Evolutionary conservation across 345 rosid species (phyloP).

Genomic region (Physaria fendleri): DNA sequence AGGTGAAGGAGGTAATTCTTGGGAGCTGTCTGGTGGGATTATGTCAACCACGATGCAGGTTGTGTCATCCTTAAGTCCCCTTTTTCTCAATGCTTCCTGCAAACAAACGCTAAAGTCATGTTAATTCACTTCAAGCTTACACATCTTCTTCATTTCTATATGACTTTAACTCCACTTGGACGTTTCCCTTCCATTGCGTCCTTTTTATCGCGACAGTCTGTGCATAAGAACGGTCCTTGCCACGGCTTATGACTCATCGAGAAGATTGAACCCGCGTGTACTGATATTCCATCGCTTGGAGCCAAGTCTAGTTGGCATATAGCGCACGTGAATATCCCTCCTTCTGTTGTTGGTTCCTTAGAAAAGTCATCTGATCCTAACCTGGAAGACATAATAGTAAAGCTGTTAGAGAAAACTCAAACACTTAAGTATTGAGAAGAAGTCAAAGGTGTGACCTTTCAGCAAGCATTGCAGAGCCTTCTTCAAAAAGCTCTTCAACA

Average conservation of each 20-base stretch:
- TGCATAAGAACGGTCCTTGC: conserved; percentile 91
- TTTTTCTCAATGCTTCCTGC: conserved; percentile 75
- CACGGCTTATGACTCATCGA: conserved; percentile 68
- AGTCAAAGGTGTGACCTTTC: conserved; percentile 57
- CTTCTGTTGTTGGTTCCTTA: conserved; percentile 42
- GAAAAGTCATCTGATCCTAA: conserved; percentile 45
- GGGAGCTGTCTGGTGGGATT: conserved; percentile 62
- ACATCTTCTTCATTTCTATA: conserved; percentile 23
- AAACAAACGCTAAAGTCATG: conserved; percentile 2
- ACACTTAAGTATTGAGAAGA: neutral
- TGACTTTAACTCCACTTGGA: conserved; percentile 66
- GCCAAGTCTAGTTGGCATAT: conserved; percentile 80
- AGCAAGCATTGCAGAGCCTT: conserved; percentile 90
- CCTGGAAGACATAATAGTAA: conserved; percentile 36
- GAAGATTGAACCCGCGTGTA: conserved; percentile 73
- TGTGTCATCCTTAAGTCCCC: conserved; percentile 89
- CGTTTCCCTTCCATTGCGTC: conserved; percentile 98
- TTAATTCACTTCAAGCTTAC: neutral
- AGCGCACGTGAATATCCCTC: conserved; percentile 69
- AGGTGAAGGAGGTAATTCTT: conserved; percentile 36
- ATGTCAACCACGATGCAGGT: conserved; percentile 87
- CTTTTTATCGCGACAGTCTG: conserved; percentile 69
- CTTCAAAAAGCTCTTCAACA: conserved; percentile 93
- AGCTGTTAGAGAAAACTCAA: neutral
- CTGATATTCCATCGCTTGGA: conserved; percentile 73